Base-by-base conservation (phyloP, 2,329 filamentous ascomycete genomes). In the Fusarium sulawesiense region DNA sequence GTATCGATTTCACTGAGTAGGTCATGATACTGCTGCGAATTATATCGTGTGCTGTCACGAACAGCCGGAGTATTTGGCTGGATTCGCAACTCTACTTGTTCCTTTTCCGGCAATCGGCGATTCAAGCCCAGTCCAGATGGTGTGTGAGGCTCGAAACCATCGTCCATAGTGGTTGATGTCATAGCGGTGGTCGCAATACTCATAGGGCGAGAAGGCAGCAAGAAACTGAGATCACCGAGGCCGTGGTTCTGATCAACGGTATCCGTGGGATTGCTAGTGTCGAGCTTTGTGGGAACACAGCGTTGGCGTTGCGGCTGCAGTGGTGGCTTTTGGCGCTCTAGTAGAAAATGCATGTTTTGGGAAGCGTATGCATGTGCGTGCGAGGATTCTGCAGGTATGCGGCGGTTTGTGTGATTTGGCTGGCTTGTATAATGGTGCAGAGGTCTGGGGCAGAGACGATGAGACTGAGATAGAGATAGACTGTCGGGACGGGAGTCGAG, bases 141-240 rank as follows among this genome's bases (percentile, higher is more conserved):
- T 29, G 47, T 47, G 46, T 58, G 57, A 32, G 51, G 40, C 42
- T 56, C 48, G 42, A 63, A 56, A 42, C 46, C 53, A 20, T 56
- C 60, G 54, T 63, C 51, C 41, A 46, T 54, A 20, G 61, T 61
- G 49, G 56, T 60, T 18, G 61, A 62, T 45, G 61, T 66, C 58
- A 63, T 61, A 25, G 71, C 55, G 54, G 68, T 74, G 13, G 74
- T 74, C 30, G 71, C 64, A 34, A 66, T 56, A 37, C 74, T 76
- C 56, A 69, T 72, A 37, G 73, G 72, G 20, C 74, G 74, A 16
- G 74, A 75, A 37, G 60, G 60, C 42, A 76, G 48, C 18, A 76
- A 51, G 45, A 76, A 75, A 54, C 64, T 76, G 37, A 69, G 63
- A 32, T 73, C 60, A 27, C 57, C 67, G 10, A 74, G 51, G 48